A percentile compares a stretch with the other conserved stretches of the same genome.
Conservation (phyloP, 352 stramenopile species). For the Pythium dissotocum region DNA sequence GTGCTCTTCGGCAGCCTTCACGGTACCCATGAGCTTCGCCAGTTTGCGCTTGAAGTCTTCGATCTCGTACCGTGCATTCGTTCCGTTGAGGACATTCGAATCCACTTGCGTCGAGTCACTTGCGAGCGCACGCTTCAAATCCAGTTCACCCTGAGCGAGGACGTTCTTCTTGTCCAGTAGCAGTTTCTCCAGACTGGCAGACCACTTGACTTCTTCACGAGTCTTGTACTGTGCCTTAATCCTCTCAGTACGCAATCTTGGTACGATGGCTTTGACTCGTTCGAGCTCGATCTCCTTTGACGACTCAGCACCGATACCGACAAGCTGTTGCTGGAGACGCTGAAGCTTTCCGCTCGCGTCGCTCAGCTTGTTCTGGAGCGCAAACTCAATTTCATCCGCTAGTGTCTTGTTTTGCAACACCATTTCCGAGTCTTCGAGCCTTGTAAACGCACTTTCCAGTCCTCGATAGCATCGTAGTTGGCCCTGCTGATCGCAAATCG, state of each 20-base stretch:
- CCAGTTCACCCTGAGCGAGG: constrained; percentile 54
- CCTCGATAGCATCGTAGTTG: constrained; percentile 60
- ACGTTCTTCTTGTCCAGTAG: constrained; percentile 57
- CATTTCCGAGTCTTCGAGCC: constrained; percentile 60
- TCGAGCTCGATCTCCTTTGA: constrained; percentile 65
- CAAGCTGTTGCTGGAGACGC: constrained; percentile 53
- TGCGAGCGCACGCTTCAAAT: constrained; percentile 64
- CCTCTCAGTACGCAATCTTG: constrained; percentile 51
- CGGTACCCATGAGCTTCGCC: constrained; percentile 59
- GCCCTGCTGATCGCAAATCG: constrained; percentile 40
- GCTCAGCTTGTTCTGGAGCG: constrained; percentile 49
- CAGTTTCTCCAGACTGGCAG: constrained; percentile 51
- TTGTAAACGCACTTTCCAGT: constrained; percentile 46
- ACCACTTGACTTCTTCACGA: constrained; percentile 56
- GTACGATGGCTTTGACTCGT: constrained; percentile 65
- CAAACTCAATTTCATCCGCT: constrained; percentile 72
- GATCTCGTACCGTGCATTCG: constrained; percentile 62
- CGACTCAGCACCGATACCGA: constrained; percentile 60
- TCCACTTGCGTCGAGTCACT: constrained; percentile 71
- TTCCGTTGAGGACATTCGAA: constrained; percentile 59
- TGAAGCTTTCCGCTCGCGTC: constrained; percentile 39
- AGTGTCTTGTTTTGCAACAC: constrained; percentile 38
- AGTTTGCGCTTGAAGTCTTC: constrained; percentile 82
- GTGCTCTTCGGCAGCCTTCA: constrained; percentile 58
- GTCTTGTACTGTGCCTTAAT: constrained; percentile 61